Evolutionary conservation across 768 basidiomycete genomes (phyloP).

Genomic region (Mycena leptocephala): DNA sequence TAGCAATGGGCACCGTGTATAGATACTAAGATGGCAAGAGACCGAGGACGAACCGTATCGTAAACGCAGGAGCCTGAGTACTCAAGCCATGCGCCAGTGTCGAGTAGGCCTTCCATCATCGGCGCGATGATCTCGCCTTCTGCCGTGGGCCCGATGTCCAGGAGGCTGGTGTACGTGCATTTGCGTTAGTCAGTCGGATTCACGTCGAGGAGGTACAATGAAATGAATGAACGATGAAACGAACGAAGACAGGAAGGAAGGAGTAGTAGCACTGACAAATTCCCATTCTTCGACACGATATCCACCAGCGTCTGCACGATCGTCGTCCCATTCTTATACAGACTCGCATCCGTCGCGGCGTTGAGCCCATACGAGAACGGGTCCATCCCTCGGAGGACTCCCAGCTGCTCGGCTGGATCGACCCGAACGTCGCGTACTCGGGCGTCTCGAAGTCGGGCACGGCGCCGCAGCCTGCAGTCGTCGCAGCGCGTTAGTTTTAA

Average conservation of each 20-base stretch:
- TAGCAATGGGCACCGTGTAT: neutral
- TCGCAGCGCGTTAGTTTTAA: no score
- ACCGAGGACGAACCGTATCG: slow-evolving; percentile 58
- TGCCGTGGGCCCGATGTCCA: slow-evolving; percentile 70
- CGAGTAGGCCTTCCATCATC: slow-evolving; percentile 63
- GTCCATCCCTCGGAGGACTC: slow-evolving; percentile 74
- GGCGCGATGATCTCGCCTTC: slow-evolving; percentile 68
- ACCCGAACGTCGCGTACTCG: slow-evolving; percentile 65
- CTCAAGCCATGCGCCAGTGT: slow-evolving; percentile 67
- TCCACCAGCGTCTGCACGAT: slow-evolving; percentile 70
- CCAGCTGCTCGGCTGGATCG: slow-evolving; percentile 66
- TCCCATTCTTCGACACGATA: slow-evolving; percentile 77
- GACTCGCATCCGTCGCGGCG: slow-evolving; percentile 54
- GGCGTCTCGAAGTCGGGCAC: slow-evolving; percentile 72
- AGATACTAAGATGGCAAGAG: no score
- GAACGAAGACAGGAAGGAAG: neutral
- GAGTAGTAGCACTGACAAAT: slow-evolving; percentile 59
- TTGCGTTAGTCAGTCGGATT: no score
- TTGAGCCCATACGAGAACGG: slow-evolving; percentile 68
- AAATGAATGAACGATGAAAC: no score
- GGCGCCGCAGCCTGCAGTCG: slow-evolving; percentile 52
- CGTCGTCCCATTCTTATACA: slow-evolving; percentile 66
- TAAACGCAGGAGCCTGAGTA: slow-evolving; percentile 69
- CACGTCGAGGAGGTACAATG: no score
- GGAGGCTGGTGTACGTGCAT: slow-evolving; percentile 53